Evolutionary conservation across 805 yeast genomes (phyloP).

Genomic region (Kluyveromyces lactis): DNA sequence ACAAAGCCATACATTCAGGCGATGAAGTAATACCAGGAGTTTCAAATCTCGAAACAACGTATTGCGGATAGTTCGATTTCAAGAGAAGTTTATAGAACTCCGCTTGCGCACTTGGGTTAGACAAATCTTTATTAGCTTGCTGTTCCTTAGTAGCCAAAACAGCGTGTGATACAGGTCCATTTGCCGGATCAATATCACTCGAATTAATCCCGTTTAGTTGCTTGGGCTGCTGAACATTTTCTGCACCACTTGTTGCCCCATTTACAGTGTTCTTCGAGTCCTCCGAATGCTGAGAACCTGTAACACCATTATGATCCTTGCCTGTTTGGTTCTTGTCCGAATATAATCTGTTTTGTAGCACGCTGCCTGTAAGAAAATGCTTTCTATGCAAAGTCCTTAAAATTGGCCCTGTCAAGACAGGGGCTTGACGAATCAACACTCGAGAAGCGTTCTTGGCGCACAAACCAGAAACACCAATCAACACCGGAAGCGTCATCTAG

Average conservation of each 20-base stretch:
- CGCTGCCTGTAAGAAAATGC: neutral
- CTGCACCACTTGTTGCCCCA: neutral
- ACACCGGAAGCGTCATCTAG: slow-evolving; percentile 1
- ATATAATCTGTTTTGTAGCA: slow-evolving; percentile 6
- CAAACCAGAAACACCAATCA: slow-evolving; percentile 4
- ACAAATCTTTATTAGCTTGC: slow-evolving; percentile 70
- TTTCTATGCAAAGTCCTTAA: slow-evolving; percentile 1
- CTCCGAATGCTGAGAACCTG: neutral
- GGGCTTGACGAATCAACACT: neutral
- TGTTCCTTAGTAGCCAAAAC: slow-evolving; percentile 63
- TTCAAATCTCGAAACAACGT: slow-evolving; percentile 90
- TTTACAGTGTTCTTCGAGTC: neutral
- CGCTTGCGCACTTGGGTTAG: slow-evolving; percentile 68
- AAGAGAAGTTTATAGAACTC: slow-evolving; percentile 70
- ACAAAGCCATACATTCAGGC: slow-evolving; percentile 68
- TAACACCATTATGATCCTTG: neutral
- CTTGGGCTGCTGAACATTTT: neutral
- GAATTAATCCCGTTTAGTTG: too few relatives aligned
- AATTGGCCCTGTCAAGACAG: neutral
- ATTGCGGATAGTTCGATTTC: slow-evolving; percentile 84
- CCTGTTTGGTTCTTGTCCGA: slow-evolving; percentile 1
- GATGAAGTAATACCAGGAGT: slow-evolving; percentile 86
- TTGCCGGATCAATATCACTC: neutral
- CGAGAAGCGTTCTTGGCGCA: slow-evolving; percentile 3
- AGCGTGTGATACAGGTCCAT: slow-evolving; percentile 25